These are phyloP conservation scores for Avena sativa DNA, from an alignment of 176 grass and related monocot genomes.

Conservation along the genomic window DNA sequence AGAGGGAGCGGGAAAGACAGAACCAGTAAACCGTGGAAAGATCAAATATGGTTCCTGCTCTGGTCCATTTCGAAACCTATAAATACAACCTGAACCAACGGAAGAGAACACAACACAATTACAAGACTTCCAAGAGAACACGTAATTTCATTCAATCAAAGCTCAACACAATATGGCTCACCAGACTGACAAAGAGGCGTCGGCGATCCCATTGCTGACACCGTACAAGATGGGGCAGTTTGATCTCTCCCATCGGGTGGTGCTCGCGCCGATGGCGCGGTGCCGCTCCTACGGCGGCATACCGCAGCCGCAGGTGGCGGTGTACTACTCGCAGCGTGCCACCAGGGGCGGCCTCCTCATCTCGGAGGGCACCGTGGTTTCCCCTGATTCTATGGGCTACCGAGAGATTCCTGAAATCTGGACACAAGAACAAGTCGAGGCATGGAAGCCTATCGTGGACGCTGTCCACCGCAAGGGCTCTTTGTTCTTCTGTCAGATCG, in stretches of 20 bases:
- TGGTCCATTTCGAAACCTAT: background rate
- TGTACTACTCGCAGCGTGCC: background rate
- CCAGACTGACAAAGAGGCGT: background rate
- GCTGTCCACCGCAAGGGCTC: slow-evolving; percentile 58
- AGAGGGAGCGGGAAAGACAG: background rate
- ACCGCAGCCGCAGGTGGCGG: background rate
- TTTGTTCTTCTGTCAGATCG: slow-evolving; percentile 52
- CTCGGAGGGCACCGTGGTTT: background rate
- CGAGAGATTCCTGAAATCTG: slow-evolving; percentile 40
- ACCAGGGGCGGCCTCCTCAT: background rate
- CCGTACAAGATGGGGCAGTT: background rate
- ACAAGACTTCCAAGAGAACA: background rate
- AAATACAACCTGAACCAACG: background rate
- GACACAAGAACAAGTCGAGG: slow-evolving; percentile 41
- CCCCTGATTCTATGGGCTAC: background rate
- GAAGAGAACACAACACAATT: background rate
- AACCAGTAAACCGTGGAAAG: background rate
- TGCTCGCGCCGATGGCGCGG: background rate
- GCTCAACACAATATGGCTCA: background rate
- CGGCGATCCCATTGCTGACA: background rate
- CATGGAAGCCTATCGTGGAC: slow-evolving; percentile 63
- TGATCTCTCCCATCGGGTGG: background rate
- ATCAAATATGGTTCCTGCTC: background rate
- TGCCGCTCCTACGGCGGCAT: background rate
- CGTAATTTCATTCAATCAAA: background rate